Evolutionary conservation across 2,329 filamentous ascomycete species (phyloP), one percentile per base, ranked within the genome.

Genomic region (Penicillium sp.): DNA sequence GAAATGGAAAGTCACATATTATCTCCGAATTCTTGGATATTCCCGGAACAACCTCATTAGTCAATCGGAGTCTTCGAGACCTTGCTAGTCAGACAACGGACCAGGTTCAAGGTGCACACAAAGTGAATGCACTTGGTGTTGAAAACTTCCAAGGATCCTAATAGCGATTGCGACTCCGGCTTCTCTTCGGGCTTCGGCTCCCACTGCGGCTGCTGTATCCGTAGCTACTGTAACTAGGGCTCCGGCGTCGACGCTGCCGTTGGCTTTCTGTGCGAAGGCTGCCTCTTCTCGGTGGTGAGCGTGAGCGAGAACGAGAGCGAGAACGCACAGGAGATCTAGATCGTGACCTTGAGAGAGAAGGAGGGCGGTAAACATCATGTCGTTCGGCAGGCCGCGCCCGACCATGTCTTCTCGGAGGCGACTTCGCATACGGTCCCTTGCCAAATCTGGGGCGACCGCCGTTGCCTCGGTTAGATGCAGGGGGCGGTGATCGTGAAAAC

Each of bases 401-500:
- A 26, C 65, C 63, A 43, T 67, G 69, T 42, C 71, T 65, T 52
- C 70, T 65, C 13, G 64, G 64, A 22, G 71, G 66, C 50, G 59
- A 62, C 50, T 53, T 57, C 38, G 52, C 50, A 48, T 54, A 58
- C 14, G 60, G 52, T 36, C 63, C 56, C 48, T 63, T 60, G 16
- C 63, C 55, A 44, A 62, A 62, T 37, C 63, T 57, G 56, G 60
- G 54, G 62, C 79, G 69, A 49, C 82, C 74, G 57, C 82, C 78
- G 54, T 79, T 79, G 47, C 77, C 77, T 48, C 79, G 78, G 40
- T 79, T 79, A 41, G 84, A 79, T 42, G 85, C 81, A 4, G 79
- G 79, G 1, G 88, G 88, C 13, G 90, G 90, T 37, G 86, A 82
- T 14, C 82, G 82, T 6, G 87, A 90, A 61, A 95, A 87, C 58